A percentile compares a stretch with the other conserved stretches of the same genome.
These are phyloP conservation scores for Lactarius hatsudake DNA, from an alignment of 768 basidiomycete species.

Conservation along the genomic window DNA sequence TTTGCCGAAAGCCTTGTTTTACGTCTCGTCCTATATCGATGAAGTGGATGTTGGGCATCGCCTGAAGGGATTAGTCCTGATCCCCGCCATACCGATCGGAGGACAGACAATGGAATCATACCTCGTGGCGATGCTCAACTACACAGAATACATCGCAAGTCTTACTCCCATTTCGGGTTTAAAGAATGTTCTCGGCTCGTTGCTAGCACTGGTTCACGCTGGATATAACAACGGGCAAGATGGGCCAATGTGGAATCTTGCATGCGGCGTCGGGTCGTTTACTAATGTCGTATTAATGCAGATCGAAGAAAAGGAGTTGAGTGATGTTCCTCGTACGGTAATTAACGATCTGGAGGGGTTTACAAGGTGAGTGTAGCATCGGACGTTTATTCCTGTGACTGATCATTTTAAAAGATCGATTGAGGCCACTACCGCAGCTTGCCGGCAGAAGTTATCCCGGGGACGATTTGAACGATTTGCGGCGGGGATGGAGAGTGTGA, in stretches of 20 bases:
- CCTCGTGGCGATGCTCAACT: not conserved
- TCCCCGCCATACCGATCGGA: not conserved
- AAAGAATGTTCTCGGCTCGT: not conserved
- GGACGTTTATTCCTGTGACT: not conserved
- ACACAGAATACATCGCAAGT: not conserved
- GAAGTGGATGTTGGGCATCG: not conserved
- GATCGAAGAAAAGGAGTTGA: not conserved
- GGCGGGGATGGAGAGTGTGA: accelerated
- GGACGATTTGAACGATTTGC: not conserved
- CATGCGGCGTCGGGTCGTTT: not conserved
- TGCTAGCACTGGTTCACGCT: accelerated
- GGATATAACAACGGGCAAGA: not conserved
- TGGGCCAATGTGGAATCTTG: too few species aligned
- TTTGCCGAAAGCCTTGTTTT: not conserved
- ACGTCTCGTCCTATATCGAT: not conserved
- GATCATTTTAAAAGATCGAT: not conserved
- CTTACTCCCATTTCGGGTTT: not conserved
- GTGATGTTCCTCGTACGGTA: not conserved
- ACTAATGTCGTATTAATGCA: not conserved
- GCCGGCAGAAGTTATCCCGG: not conserved
- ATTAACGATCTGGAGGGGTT: not conserved
- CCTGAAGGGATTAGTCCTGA: not conserved
- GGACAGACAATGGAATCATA: not conserved
- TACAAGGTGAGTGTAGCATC: not conserved
- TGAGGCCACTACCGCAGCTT: not conserved